phyloP scores from a whole-genome alignment of 164 flowering plant genomes.

The Buxus sempervirens region DNA sequence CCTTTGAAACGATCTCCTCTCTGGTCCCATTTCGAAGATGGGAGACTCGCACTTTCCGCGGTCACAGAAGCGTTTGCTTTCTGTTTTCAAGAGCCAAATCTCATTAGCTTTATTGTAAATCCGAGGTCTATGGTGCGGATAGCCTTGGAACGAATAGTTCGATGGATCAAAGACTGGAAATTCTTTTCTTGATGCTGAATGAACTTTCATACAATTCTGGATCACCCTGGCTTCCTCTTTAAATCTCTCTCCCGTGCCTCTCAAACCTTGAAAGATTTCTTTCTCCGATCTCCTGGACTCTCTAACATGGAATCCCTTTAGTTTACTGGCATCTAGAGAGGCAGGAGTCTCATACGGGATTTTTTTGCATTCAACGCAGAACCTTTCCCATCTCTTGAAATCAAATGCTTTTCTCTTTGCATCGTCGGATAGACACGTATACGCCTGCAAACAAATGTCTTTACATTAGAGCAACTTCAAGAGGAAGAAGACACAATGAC shows the following conservation, averaged over 20 bases:
- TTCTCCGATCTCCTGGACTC: slow-evolving; percentile 17
- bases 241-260: slow-evolving; percentile 45
- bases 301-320: slow-evolving; percentile 4
- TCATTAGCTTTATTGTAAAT: slow-evolving; percentile 22
- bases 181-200: slow-evolving; percentile 33
- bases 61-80: slow-evolving; percentile 6
- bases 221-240: slow-evolving; percentile 56
- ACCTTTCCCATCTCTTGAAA: slow-evolving; percentile 37
- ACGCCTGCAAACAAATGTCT: slow-evolving; percentile 48
- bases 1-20: slow-evolving; percentile 18
- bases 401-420: slow-evolving; percentile 53
- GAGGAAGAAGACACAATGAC: background rate
- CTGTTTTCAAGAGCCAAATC: slow-evolving; percentile 21
- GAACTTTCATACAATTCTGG: slow-evolving; percentile 41
- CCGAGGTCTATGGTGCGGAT: slow-evolving; percentile 27
- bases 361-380: slow-evolving; percentile 49
- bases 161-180: slow-evolving; percentile 47
- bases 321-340: slow-evolving; percentile 5
- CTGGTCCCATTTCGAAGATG: slow-evolving; percentile 35
- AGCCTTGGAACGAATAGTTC: slow-evolving; percentile 20
- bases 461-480: too few species aligned
- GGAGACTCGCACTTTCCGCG: slow-evolving; percentile 36
- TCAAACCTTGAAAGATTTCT: slow-evolving; percentile 21
- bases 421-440: slow-evolving; percentile 52
- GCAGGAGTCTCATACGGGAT: slow-evolving; percentile 12